Conservation (phyloP, 2,329 filamentous ascomycete species). For the Acephala macrosclerotiorum region DNA sequence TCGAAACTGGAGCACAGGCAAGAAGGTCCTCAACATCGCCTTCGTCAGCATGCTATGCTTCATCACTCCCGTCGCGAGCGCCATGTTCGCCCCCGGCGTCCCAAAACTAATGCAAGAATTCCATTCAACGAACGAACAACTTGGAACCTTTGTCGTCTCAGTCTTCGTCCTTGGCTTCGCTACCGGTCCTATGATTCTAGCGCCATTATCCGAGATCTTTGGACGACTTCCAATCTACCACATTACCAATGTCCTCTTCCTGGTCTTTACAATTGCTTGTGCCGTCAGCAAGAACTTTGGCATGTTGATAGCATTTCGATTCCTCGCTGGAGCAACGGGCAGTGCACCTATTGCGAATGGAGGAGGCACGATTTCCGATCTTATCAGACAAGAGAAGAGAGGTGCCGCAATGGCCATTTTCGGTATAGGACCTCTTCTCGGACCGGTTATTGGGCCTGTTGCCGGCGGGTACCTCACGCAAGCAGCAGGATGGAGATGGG, state of each 20-base stretch:
- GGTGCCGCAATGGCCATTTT: conserved; percentile 31
- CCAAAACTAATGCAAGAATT: conserved; percentile 9
- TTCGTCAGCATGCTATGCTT: conserved; percentile 28
- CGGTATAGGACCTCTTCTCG: conserved; percentile 8
- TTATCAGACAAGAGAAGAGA: neutral
- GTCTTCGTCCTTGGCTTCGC: conserved; percentile 67
- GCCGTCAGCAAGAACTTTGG: conserved; percentile 47
- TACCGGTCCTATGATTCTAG: conserved; percentile 62
- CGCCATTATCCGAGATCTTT: conserved; percentile 68
- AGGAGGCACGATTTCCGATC: neutral
- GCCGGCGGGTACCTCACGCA: conserved; percentile 45
- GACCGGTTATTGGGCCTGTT: conserved; percentile 22
- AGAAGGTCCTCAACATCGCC: conserved; percentile 31
- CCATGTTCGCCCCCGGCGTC: conserved; percentile 49
- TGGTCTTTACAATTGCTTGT: conserved; percentile 48
- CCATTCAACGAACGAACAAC: conserved; percentile 17
- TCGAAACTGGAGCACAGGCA: conserved; percentile 53
- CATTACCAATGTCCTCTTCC: conserved; percentile 53
- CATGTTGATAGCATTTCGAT: neutral
- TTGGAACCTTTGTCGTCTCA: conserved; percentile 29
- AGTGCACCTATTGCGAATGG: neutral
- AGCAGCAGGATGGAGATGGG: conserved; percentile 47
- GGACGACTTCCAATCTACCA: conserved; percentile 51
- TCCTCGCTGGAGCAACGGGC: neutral
- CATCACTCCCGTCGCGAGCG: conserved; percentile 42